Percentiles rank a stretch among this genome's conserved stretches.
Evolutionary conservation across 169 alveolate species (phyloP).

Genomic region (Miamiensis avidus): DNA sequence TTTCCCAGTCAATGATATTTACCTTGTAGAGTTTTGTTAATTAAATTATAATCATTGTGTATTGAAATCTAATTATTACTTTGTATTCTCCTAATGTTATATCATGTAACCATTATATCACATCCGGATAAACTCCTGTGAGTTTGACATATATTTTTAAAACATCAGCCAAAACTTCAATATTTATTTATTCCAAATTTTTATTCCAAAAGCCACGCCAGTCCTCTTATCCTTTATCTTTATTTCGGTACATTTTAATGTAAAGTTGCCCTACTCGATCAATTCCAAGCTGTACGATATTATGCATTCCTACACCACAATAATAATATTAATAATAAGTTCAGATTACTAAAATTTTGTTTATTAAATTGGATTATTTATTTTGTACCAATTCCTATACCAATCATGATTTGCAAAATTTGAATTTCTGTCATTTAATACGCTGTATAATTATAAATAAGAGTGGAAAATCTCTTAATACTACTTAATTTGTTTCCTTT

Average conservation of each 20-base stretch:
- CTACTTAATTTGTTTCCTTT: background rate
- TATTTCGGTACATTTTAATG: background rate
- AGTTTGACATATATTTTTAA: slow-evolving; percentile 9
- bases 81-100: slow-evolving; percentile 18
- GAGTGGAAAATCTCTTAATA: background rate
- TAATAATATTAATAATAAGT: too few relatives aligned
- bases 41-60: background rate
- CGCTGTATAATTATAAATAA: background rate
- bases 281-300: slow-evolving; percentile 3
- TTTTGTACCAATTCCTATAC: background rate
- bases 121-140: slow-evolving; percentile 1
- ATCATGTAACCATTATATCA: slow-evolving; percentile 22
- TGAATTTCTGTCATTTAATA: slow-evolving; percentile 23
- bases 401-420: slow-evolving; percentile 16
- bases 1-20: background rate
- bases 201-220: slow-evolving; percentile 24
- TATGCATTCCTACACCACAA: background rate
- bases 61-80: too few relatives aligned
- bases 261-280: slow-evolving; percentile 3
- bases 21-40: background rate
- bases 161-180: slow-evolving; percentile 4
- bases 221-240: slow-evolving; percentile 19
- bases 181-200: slow-evolving; percentile 6
- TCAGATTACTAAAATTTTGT: too few relatives aligned
- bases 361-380: too few relatives aligned